Evolutionary conservation across 495 filamentous ascomycete genomes (phyloP), one percentile per base, ranked within the genome.

Genomic region (Tuber brumale): DNA sequence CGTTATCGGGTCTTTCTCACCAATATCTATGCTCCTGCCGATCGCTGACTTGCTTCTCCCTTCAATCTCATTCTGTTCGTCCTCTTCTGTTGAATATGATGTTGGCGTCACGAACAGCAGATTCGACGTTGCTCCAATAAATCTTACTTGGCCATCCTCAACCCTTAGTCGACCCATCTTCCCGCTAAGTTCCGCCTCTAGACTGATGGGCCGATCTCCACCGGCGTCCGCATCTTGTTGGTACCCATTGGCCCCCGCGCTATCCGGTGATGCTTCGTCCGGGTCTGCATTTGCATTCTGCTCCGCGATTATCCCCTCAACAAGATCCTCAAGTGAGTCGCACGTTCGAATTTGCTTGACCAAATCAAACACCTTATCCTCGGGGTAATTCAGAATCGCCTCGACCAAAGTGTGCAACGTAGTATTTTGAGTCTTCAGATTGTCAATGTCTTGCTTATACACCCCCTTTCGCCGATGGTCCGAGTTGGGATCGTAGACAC

Each of bases 381-480:
- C 91, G 71, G 91, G 88, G 44, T 92, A 92, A 82, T 97, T 97
- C 44, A 99, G 86, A 74, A 99, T 92, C 39, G 95, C 96, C 83
- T 97, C 92, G 71, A 99, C 90, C 42, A 99, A 85, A 12, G 94
- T 95, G 82, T 97, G 92, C 41, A 98, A 86, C 19, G 95, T 99
- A 45, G 92, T 92, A 82, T 92, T 95, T 73, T 89, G 89, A 31
- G 94, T 95, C 82, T 95, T 93, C 81, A 95, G 88, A 79, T 91
- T 92, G 84, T 97, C 94, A 70, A 94, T 91, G 84, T 97, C 94
- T 84, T 97, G 93, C 84, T 94, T 94, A 84, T 97, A 97, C 16
- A 97, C 95, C 71, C 95, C 95, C 83, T 98, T 99, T 27, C 95
- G 90, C 70, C 95, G 92, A 83, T 97, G 94, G 84, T 99, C 95